Base-by-base conservation (phyloP, 805 yeast genomes). In the Candida methanosorbosa region DNA sequence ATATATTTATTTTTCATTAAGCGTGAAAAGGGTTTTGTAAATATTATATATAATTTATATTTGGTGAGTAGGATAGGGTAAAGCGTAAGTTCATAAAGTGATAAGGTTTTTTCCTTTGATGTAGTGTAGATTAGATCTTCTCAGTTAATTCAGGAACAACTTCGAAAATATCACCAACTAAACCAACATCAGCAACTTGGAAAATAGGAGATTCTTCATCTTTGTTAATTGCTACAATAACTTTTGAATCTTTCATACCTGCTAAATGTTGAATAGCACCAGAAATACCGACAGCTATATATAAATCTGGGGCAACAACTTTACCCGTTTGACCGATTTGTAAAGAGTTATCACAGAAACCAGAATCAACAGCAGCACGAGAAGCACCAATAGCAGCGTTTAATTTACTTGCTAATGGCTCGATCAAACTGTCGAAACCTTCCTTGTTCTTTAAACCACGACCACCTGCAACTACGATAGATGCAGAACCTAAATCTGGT, bases 311-410 rank as follows among this genome's bases (percentile, higher is more conserved):
- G 7, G 97, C 97, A 23, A 92, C 94, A 36, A 88, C 88, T 59
- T 92, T 92, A 48, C 98, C 98, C 9, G 98, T 90, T 64, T 90
- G 98, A 36, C 98, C 98, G 41, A 90, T 88, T 63, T 90, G 98
- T 49, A 90, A 70, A 8, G 97, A 87, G 64, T 90, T 92, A 54
- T 92, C 97, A 54, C 94, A 87, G 57, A 75, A 87, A 0, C 97
- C 97, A 30, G 94, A 71, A 61, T 90, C 98, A 18, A 92, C 98
- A 23, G 97, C 98, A 15, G 97, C 97, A 59, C 98, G 78, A 7
- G 96, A 85, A 4, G 97, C 97, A 51, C 98, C 98, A 33, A 90
- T 81, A 36, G 95, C 97, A 2, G 97, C 98, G 37, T 78, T 72
- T 39, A 90, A 64, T 40, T 81, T 70, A 38, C 75, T 78, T 7